Evolutionary conservation across 2,329 filamentous ascomycete genomes (phyloP), one percentile per base, ranked within the genome.

Genomic region (Sporothrix phasma): DNA sequence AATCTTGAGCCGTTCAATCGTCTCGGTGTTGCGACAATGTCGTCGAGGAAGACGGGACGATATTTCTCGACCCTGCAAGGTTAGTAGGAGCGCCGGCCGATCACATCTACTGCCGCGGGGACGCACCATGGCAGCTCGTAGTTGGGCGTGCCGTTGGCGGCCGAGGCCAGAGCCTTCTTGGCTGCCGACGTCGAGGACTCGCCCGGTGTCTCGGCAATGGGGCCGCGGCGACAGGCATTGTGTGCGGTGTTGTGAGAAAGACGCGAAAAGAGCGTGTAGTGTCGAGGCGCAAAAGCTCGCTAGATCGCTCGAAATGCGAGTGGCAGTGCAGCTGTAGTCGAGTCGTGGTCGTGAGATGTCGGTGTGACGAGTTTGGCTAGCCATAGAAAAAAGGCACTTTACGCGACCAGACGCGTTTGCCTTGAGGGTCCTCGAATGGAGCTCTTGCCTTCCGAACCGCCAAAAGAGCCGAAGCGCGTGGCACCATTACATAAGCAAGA

Each of bases 11-110:
- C 94, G 89, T 76, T 97, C 93, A 71, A 99, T 92, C 0, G 94
- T 99, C 75, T 99, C 94, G 22, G 90, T 96, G 76, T 99, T 99
- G 72, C 94, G 63, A 99, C 94, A 62, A 99, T 88, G 78, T 99
- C 93, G 77, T 97, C 92, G 34, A 99, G 86, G 76, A 95, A 95
- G 62, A 96, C 84, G 1, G 94, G 94, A 45, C 94, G 85, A 79
- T 97, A 99, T 76, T 99, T 99, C 77, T 99, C 94, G 66, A 99
- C 94, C 94, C 93, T 97, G 68, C 24, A 8, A 13, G 13, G 3
- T 11, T 3, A 8, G 6, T 11, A 37, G 34, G 34, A 37, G 3
- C 2, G 11, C 4, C 11, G 34, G 15, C 2, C 7, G 4, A 13
- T 8, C 34, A 37, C 2, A 37, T 37, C 34, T 13, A 37, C 34